Conservation (phyloP, 441 rosid genomes). For the Pelargonium australe region DNA sequence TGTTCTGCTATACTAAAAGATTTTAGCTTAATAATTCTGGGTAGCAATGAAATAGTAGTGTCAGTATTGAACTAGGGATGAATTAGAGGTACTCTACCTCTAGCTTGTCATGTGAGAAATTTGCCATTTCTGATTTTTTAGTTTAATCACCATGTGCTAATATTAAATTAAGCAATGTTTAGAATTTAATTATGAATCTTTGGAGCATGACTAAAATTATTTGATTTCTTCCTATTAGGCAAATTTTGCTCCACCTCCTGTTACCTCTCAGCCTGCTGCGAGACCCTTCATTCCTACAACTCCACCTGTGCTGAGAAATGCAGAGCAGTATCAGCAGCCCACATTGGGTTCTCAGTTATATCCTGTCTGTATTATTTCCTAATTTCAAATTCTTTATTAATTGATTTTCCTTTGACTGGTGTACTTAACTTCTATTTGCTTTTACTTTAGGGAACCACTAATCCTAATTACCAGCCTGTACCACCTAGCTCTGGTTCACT, state of each 20-base stretch:
- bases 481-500: conserved; percentile 50
- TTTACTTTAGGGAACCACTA: conserved; percentile 50
- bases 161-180: not conserved
- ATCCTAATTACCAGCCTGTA: conserved; percentile 44
- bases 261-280: conserved; percentile 44
- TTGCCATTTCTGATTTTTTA: not conserved
- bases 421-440: conserved; percentile 18
- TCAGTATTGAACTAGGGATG: not conserved
- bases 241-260: conserved; percentile 50
- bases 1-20: not conserved
- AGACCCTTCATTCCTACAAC: conserved; percentile 82
- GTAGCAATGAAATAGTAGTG: not conserved
- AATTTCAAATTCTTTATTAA: conserved; percentile 13
- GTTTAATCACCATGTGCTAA: not conserved
- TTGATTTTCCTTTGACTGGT: conserved; percentile 16
- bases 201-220: conserved; percentile 12
- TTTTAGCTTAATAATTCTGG: not conserved
- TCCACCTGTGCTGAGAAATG: conserved; percentile 70
- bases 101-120: not conserved
- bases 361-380: conserved; percentile 46
- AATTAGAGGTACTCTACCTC: not conserved
- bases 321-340: conserved; percentile 84
- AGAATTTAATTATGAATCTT: not conserved
- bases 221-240: conserved; percentile 35
- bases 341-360: conserved; percentile 72